Conservation (phyloP, 2,329 filamentous ascomycete species). For the Escovopsis sp. region DNA sequence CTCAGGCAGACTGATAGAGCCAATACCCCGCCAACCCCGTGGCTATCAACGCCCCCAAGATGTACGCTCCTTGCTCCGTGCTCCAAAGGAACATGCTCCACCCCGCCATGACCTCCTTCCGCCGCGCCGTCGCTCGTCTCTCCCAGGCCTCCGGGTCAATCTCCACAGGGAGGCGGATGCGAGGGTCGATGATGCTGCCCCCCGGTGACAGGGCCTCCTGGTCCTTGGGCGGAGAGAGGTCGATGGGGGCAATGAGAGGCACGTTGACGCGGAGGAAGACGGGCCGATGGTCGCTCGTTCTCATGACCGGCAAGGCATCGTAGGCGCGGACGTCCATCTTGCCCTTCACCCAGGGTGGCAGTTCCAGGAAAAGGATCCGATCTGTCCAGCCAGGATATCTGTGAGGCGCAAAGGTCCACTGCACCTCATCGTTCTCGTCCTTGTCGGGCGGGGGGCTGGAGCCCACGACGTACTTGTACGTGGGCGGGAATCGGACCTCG, state of each 20-base stretch:
- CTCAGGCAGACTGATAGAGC: conserved; percentile 12
- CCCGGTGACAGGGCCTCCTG: conserved; percentile 8
- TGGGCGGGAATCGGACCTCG: conserved; percentile 66
- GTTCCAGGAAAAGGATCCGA: conserved; percentile 63
- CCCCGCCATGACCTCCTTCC: conserved; percentile 32
- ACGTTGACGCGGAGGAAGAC: conserved; percentile 60
- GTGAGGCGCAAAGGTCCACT: conserved; percentile 63
- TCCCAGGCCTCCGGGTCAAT: conserved; percentile 41
- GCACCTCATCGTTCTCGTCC: conserved; percentile 21
- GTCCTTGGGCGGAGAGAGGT: conserved; percentile 18
- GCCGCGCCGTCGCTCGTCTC: conserved; percentile 29
- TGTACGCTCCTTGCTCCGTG: conserved; percentile 32
- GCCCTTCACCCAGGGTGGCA: conserved; percentile 34
- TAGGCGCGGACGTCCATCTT: conserved; percentile 47
- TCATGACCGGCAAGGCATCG: conserved; percentile 58
- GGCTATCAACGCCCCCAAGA: conserved; percentile 27
- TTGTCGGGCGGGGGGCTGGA: conserved; percentile 14
- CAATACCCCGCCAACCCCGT: conserved; percentile 31
- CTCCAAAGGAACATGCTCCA: conserved; percentile 41
- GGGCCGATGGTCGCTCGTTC: conserved; percentile 76
- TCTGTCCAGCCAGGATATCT: conserved; percentile 92
- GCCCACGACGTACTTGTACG: conserved; percentile 67
- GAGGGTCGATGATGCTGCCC: conserved; percentile 20
- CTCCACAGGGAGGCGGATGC: conserved; percentile 31
- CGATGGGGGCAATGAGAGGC: conserved; percentile 35